Evolutionary conservation across 345 rosid genomes (phyloP), one percentile per base, ranked within the genome.

Genomic region (Lagerstroemia speciosa): DNA sequence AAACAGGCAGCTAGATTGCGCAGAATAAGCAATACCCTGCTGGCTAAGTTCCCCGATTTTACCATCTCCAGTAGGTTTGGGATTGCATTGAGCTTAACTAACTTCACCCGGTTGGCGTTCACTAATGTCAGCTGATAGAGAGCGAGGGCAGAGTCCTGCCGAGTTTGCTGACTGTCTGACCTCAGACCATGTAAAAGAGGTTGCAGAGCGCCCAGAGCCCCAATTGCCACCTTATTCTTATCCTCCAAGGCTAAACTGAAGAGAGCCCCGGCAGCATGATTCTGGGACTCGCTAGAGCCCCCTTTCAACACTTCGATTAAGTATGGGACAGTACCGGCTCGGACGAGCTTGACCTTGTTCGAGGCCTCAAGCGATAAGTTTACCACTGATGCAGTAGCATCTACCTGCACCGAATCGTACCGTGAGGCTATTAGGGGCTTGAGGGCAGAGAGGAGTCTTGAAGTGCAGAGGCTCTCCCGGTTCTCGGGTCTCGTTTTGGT

Each of bases 161-260:
- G 83, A 5, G 89, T 77, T 69, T 79, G 82, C 71, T 90, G 89
- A 34, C 87, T 83, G 10, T 83, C 89, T 0, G 88, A 82, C 45
- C 91, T 75, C 17, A 92, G 82, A 64, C 86, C 83, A 72, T 85
- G 86, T 38, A 92, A 73, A 1, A 92, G 78, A 15, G 96, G 92
- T 71, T 85, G 92, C 64, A 90, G 74, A 41, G 93, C 98, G 8
- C 98, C 96, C 36, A 92, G 73, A 15, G 85, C 97, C 29, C 93
- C 97, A 9, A 90, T 88, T 32, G 91, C 95, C 82, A 87, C 87
- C 74, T 87, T 88, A 73, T 85, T 92, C 70, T 87, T 85, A 36
- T 90, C 91, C 27, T 92, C 95, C 15, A 90, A 72, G 24, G 97
- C 86, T 63, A 92, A 77, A 48, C 98, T 90, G 67, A 92, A 92